Percentiles rank a stretch among this genome's conserved stretches.
Evolutionary conservation across 1,139 yeast species (phyloP).

Genomic region (Geotrichum restrictum): DNA sequence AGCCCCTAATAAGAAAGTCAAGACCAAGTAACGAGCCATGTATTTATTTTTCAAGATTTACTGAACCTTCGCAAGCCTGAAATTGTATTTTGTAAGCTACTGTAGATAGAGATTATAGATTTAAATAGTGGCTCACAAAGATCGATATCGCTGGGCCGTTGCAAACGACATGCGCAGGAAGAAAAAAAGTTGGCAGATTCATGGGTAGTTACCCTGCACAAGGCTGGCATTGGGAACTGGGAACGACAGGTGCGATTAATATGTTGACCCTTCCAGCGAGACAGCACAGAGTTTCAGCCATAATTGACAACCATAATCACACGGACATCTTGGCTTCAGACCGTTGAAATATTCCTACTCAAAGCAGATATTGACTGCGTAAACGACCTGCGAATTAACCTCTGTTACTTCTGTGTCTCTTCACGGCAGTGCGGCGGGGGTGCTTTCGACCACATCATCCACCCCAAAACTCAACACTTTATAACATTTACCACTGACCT

Average conservation of each 20-base stretch:
- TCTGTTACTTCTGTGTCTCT: too few species aligned
- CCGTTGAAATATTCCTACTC: too few species aligned
- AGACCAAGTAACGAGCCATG: conserved; percentile 21
- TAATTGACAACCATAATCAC: neutral
- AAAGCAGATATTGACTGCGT: too few species aligned
- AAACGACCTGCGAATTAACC: too few species aligned
- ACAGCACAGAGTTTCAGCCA: conserved; percentile 4
- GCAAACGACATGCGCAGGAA: neutral
- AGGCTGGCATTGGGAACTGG: neutral
- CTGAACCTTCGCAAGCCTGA: neutral
- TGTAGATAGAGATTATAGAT: too few species aligned
- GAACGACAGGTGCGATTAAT: neutral
- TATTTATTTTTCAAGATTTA: neutral
- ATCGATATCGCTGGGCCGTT: neutral
- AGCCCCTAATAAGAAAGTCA: conserved; percentile 25
- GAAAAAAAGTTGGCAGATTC: neutral
- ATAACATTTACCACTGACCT: too few species aligned
- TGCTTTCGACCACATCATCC: conserved; percentile 1
- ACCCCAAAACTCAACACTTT: neutral
- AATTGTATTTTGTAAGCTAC: too few species aligned
- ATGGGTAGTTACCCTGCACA: conserved; percentile 1
- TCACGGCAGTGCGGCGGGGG: neutral
- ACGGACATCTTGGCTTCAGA: too few species aligned
- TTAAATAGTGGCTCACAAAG: too few species aligned
- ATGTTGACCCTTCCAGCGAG: neutral